Evolutionary conservation across 192 early-diverging fungal genomes (phyloP), one percentile per base, ranked within the genome.

Genomic region (Oehlia diaphana): DNA sequence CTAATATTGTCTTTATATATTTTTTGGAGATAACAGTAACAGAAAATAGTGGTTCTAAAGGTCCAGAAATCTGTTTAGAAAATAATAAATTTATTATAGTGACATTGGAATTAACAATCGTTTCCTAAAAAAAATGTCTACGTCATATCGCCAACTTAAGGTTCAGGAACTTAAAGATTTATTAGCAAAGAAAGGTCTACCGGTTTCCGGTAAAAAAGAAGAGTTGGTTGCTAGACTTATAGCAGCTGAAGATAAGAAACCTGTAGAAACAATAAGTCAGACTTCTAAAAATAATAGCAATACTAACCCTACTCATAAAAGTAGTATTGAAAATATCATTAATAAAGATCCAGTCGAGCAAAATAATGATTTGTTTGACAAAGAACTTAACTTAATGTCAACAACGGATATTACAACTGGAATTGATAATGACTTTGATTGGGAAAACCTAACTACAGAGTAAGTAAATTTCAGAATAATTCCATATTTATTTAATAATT

Each of bases 141-240:
- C 21, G 9, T 12, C 65, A 81, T 82, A 81, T 62, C 82, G 85
- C 42, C 80, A 81, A n/a, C 82, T 89, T 53, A 91, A 89, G 72
- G 87, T 89, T 13, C 83, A 85, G 31, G 88, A 91, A 72, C 81
- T 89, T 23, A 88, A 89, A 84, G 90, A 91, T 28, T 81, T 88
- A 71, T 80, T 92, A 5, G 82, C 85, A 31, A 86, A 88, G 53
- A 81, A 81, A 33, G 85, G 86, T 62, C 81, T 92, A 63, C 85
- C 90, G 14, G 83, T 85, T 67, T 83, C 84, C 50, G 92, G 92
- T 35, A 92, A 90, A 77, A 92, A 92, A 80, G 90, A 91, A 23
- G 92, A 92, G 26, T 81, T 92, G 47, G 84, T 92, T 68, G 84
- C 86, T 26, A 85, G 92, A 65, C 79, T 92, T 19, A 64, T 92